phyloP scores from a whole-genome alignment of 2,329 filamentous ascomycete genomes.

The Trichoderma citrinoviride region DNA sequence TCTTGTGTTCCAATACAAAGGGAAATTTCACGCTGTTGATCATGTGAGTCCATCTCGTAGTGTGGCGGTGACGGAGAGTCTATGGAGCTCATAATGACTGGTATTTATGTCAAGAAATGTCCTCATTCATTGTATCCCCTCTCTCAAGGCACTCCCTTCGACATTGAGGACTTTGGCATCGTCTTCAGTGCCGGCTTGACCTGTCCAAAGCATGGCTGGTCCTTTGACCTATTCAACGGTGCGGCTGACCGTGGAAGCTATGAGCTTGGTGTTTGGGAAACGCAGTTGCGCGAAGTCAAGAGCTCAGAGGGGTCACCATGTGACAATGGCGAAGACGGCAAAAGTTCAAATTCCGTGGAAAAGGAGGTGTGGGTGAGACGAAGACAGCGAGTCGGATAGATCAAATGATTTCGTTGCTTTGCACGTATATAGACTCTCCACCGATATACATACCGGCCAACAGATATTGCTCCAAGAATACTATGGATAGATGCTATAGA shows the following conservation, averaged over 20 bases:
- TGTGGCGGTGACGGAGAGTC: background rate
- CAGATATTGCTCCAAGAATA: too few relatives aligned
- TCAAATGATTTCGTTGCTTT: too few relatives aligned
- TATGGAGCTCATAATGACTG: background rate
- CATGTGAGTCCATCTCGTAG: conserved; percentile 49
- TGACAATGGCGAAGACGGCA: background rate
- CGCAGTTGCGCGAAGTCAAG: conserved; percentile 47
- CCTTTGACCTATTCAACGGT: conserved; percentile 66
- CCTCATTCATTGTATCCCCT: conserved; percentile 67
- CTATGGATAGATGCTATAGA: too few relatives aligned
- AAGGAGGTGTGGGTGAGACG: conserved; percentile 46
- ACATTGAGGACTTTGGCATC: conserved; percentile 71
- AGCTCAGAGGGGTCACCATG: background rate
- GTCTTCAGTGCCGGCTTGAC: conserved; percentile 59
- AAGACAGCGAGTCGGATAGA: conserved; percentile 32
- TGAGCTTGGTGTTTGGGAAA: conserved; percentile 61
- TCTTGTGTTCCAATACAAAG: conserved; percentile 62
- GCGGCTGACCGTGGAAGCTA: conserved; percentile 61
- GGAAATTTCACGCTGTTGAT: conserved; percentile 64
- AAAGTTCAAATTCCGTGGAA: conserved; percentile 14
- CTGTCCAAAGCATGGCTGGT: conserved; percentile 70
- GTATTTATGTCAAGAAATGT: conserved; percentile 50
- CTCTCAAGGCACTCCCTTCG: conserved; percentile 60
- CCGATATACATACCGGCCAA: too few relatives aligned
- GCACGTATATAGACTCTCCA: too few relatives aligned